Evolutionary conservation across 164 flowering plant genomes (phyloP), one percentile per base, ranked within the genome.

Genomic region (Paratinospora sagittata): DNA sequence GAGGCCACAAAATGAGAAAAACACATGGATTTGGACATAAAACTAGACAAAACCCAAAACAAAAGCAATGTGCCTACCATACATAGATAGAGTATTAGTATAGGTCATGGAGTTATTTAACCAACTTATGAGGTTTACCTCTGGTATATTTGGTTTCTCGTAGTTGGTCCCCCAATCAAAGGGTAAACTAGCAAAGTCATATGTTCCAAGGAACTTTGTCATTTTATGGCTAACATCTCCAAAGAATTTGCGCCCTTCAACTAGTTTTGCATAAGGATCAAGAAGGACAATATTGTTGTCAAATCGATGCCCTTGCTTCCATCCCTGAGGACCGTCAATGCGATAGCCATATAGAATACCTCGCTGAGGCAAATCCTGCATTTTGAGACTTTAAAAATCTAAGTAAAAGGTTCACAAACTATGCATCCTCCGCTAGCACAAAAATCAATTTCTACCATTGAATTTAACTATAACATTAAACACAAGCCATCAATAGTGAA

Each of bases 251-350:
- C 93, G 96, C 8, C 99, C 99, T 70, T 92, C 92, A 70, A 92
- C 78, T 57, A 92, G 79, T 80, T 92, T 95, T 65, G 99, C 93
- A 74, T 95, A 92, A 43, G 99, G 99, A 85, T 95, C 99, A 63
- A 92, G 37, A 66, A 95, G 89, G 69, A 92, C 72, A 73, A 81
- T 69, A 65, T 77, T 87, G 67, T 72, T 80, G 81, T 95, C 97
- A 86, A 86, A 95, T 36, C 98, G 87, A 82, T 95, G 98, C 74
- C 98, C 98, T 71, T 89, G 82, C 75, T 82, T 65, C 97, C 91
- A 89, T 66, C 73, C 87, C 72, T 36, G 84, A 71, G 97, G 98
- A 75, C 98, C 98, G 85, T 89, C 89, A 16, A 95, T 69, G 34
- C 89, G 89, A 76, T 92, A 92, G 60, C 98, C 97, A 83, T 95